Evolutionary conservation across 108 stramenopile species (phyloP), one percentile per base, ranked within the genome.

Genomic region (Cylindrotheca fusiformis): DNA sequence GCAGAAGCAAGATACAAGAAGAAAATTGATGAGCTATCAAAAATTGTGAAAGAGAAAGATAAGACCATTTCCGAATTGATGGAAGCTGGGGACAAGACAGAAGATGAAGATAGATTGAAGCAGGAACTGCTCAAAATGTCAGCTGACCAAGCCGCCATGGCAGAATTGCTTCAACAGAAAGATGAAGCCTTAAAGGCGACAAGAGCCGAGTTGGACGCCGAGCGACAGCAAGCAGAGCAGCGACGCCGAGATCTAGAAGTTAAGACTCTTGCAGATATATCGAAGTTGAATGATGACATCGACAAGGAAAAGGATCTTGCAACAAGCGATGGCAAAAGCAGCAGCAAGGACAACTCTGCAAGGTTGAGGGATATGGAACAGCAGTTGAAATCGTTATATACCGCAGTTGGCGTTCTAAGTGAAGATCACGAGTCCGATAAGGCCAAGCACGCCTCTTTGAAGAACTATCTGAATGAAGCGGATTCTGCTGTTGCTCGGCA

Each of bases 361-460:
- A 82, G 81, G 48, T 73, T 87, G 20, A 48, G 49, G 17, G 90
- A 91, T 64, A 68, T 87, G 72, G 86, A 84, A 23, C 85, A 85
- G 41, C 90, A 91, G 67, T 48, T 86, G 24, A 69, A 60, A 32
- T 82, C 81, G 8, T 60, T 91, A 32, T 86, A 87, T 48, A 71
- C 74, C 17, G 90, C 84, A 5, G 85, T 87, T 56, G 71, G 71
- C 0, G 55, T 87, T 17, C 51, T 85, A 26, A 81, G 80, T 25
- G 57, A 77, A 29, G 90, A 91, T 26, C 48, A 48, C 12, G 52
- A 58, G 20, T 61, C 49, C 21, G 75, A 83, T 26, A 32, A 69
- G 2, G 18, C 22, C 5, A 29, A 52, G 10, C 71, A 31, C 14
- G 33, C 27, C 4, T 52, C 55, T 12, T 46, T 72, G 51, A 0